Conservation (phyloP, 2,329 filamentous ascomycete genomes). For the Ophiostoma australiae region DNA sequence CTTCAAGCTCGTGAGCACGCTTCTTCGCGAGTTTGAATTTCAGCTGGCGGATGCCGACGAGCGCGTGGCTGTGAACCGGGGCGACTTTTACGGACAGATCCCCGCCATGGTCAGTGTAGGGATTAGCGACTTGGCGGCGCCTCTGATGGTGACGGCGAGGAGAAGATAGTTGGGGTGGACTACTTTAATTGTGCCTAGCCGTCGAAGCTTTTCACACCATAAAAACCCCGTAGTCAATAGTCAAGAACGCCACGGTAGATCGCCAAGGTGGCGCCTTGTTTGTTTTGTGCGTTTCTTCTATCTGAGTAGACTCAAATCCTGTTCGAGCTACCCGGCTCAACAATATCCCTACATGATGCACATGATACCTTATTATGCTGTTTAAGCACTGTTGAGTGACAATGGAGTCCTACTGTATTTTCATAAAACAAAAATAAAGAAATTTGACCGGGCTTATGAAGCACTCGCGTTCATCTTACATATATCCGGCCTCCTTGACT, state of each 20-base stretch:
- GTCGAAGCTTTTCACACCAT: neutral
- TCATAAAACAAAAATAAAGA: too few relatives aligned
- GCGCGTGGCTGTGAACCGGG: conserved; percentile 12
- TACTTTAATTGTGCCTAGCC: neutral
- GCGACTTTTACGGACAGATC: conserved; percentile 23
- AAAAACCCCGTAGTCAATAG: neutral
- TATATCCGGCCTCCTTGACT: neutral
- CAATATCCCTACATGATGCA: neutral
- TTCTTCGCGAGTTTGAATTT: conserved; percentile 34
- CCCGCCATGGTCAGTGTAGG: conserved; percentile 27
- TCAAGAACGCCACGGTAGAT: neutral
- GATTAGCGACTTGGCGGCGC: conserved; percentile 26
- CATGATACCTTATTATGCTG: too few relatives aligned
- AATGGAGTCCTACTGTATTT: too few relatives aligned
- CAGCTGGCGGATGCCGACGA: conserved; percentile 31
- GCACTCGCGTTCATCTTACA: neutral
- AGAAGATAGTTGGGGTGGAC: neutral
- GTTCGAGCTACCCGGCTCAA: neutral
- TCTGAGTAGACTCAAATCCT: too few relatives aligned
- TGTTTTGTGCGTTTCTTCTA: neutral
- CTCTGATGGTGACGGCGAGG: conserved; percentile 18
- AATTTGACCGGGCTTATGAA: neutral
- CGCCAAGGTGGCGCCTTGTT: neutral
- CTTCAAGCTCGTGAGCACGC: conserved; percentile 34
- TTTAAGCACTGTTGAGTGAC: neutral